Conservation (phyloP, 768 basidiomycete genomes). For the Mycena olivaceomarginata region DNA sequence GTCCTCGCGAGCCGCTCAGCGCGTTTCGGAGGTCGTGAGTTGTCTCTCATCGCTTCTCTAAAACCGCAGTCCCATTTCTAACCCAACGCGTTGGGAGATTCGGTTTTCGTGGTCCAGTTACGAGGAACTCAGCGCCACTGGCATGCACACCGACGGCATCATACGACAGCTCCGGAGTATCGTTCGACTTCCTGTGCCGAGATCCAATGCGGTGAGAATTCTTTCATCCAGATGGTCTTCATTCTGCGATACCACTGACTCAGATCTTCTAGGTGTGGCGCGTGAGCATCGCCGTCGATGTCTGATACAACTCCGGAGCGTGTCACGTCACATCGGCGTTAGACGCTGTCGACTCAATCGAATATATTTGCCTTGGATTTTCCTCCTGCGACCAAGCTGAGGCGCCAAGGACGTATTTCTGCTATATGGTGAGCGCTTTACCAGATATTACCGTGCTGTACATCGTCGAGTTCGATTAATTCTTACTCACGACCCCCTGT, state of each 20-base stretch:
- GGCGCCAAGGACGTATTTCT: background rate
- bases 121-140: background rate
- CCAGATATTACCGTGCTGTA: background rate
- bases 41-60: background rate
- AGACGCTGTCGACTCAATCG: background rate
- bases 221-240: background rate
- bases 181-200: background rate
- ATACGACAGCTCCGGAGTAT: slow-evolving; percentile 2
- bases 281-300: background rate
- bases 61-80: background rate
- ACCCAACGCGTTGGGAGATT: background rate
- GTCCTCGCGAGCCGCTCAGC: background rate
- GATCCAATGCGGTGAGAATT: background rate
- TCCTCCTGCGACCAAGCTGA: slow-evolving; percentile 2
- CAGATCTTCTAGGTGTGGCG: background rate
- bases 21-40: background rate
- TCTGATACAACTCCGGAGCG: background rate
- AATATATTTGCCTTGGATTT: background rate
- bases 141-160: background rate
- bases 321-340: background rate
- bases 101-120: background rate
- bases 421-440: background rate
- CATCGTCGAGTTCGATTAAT: background rate
- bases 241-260: background rate
- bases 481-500: background rate